phyloP scores from a whole-genome alignment of 768 basidiomycete species.

The Tylopilus vinaceipallidus region DNA sequence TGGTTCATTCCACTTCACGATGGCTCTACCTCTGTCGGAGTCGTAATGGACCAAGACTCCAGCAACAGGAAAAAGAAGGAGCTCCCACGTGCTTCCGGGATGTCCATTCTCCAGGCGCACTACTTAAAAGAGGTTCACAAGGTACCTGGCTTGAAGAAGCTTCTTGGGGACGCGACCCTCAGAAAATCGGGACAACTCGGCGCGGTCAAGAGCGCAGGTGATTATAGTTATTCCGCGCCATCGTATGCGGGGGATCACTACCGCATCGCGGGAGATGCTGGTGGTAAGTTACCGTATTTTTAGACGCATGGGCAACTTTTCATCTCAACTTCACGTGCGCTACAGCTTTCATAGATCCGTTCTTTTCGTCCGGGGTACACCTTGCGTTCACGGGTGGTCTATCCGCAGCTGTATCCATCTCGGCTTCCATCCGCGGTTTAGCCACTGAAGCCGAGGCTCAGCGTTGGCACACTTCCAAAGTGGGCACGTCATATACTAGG shows the following conservation, averaged over 20 bases:
- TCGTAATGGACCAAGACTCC: constrained; percentile 36
- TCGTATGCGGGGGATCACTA: constrained; percentile 42
- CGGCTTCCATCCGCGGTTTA: constrained; percentile 3
- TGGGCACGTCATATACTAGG: constrained; percentile 7
- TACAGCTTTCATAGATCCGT: constrained; percentile 11
- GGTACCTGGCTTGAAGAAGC: background rate
- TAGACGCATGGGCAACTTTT: background rate
- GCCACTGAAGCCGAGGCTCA: constrained; percentile 3
- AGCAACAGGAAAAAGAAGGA: constrained; percentile 25
- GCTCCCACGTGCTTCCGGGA: background rate
- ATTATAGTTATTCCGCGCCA: constrained; percentile 56
- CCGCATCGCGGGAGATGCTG: constrained; percentile 44
- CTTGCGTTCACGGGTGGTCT: constrained; percentile 7
- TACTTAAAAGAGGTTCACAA: background rate
- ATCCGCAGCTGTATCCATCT: constrained; percentile 7
- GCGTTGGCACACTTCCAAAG: constrained; percentile 10
- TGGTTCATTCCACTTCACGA: no score
- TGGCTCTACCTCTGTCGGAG: no score
- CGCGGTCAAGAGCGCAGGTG: no score
- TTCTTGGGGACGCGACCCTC: constrained; percentile 3
- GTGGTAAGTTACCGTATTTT: background rate
- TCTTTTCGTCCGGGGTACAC: constrained; percentile 10
- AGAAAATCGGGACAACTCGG: background rate
- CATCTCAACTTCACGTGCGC: background rate
- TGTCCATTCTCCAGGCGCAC: background rate